Percentiles rank a stretch among this genome's conserved stretches.
These are phyloP conservation scores for Naganishia vaughanmartiniae DNA, from an alignment of 768 basidiomycete genomes.

Conservation along the genomic window DNA sequence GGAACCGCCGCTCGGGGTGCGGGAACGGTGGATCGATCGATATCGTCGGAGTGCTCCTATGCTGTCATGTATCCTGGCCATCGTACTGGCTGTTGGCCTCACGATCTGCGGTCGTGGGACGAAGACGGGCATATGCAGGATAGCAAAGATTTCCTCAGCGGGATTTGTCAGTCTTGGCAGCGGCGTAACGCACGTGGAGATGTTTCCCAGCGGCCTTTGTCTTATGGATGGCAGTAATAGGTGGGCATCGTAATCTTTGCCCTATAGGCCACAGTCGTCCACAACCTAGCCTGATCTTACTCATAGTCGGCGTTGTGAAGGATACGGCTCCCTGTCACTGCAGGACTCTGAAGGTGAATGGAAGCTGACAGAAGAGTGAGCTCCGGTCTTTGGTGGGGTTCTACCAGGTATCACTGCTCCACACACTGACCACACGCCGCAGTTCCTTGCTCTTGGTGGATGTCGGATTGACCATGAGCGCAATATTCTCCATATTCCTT, in stretches of 20 bases:
- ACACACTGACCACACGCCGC: not conserved
- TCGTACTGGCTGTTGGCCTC: not conserved
- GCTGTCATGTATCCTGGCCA: not conserved
- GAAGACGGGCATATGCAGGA: not conserved
- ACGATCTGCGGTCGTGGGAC: not conserved
- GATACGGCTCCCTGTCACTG: not conserved
- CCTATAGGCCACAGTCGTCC: not conserved
- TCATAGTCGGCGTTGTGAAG: not conserved
- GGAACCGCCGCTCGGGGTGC: not conserved
- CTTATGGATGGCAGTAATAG: not conserved
- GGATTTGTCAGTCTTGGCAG: not conserved
- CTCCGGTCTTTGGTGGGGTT: not conserved
- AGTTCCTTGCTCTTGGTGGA: constrained; percentile 4
- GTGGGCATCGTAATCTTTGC: not conserved
- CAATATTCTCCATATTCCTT: constrained; percentile 1
- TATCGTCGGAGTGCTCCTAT: constrained; percentile 5
- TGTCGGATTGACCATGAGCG: constrained; percentile 2
- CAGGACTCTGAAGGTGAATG: not conserved
- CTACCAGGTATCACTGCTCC: no score
- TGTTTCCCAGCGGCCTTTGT: not conserved
- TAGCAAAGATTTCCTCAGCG: not conserved
- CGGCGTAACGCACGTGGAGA: not conserved
- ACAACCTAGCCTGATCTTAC: not conserved
- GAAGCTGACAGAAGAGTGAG: constrained; percentile 3
- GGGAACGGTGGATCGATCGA: not conserved